Base-by-base conservation (phyloP, 495 filamentous ascomycete genomes). In the Aspergillus steynii region DNA sequence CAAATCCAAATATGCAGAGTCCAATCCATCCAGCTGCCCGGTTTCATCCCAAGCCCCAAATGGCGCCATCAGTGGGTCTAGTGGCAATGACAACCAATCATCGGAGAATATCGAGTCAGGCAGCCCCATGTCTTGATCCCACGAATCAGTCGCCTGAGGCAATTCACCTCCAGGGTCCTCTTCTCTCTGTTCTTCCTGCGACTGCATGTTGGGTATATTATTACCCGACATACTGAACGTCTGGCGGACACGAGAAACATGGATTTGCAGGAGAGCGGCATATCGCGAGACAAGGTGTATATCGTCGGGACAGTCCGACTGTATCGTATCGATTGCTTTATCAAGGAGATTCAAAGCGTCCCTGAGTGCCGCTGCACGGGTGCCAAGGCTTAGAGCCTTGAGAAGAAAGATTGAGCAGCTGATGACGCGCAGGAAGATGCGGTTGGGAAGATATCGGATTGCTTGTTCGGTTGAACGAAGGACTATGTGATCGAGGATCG, bases 321-420 rank as follows among this genome's bases (percentile, higher is more conserved):
- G 70, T 49, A 79, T 50, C 2, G 73, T 65, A 14, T 58, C 51
- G 53, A 77, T 75, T 3, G 65, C 65, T n/a, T 58, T 53, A 27
- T 77, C 73, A 10, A 79, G 70, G n/a, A 76, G 69, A 26, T 69
- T 64, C 3, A 79, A 63, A 5, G 73, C 70, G 4, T 69, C 65
- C 45, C 72, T 64, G 15, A 79, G 60, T 56, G 76, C 71, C 5
- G 65, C 58, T 34, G 69, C 74, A 29, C 68, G 66, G 1, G 68
- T 68, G 1, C 77, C 77, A 4, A 80, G 59, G 37, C 70, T 72
- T 14, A 80, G 61, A 8, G 74, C 71, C 65, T 80, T 80, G 51
- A 80, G 67, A 1, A 78, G 62, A 50, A 74, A 80, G 55, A 80
- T 74, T 0, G 73, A 74, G 4, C 71, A 68, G 12, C 70, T 74